Percentiles rank a stretch among this genome's conserved stretches.
phyloP scores from a whole-genome alignment of 768 basidiomycete genomes.

The Tricholoma flavovirens region DNA sequence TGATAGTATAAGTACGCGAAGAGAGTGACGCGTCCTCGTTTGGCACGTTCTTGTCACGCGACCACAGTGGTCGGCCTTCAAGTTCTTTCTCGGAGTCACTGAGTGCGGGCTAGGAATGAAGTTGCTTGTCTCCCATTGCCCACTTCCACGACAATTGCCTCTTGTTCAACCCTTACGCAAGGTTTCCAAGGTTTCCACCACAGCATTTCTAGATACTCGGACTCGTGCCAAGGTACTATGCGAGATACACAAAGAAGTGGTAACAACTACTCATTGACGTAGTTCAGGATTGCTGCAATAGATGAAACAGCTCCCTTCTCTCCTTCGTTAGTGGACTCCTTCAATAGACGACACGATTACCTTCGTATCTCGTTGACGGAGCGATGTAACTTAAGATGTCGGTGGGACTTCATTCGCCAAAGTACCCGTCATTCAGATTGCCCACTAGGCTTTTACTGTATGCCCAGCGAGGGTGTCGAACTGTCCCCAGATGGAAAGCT shows the following conservation, averaged over 20 bases:
- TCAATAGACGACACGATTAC: slow-evolving; percentile 70
- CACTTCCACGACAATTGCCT: not conserved
- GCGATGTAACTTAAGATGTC: slow-evolving; percentile 83
- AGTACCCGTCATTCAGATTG: slow-evolving; percentile 3
- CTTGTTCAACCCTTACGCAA: not conserved
- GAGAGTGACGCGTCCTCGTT: slow-evolving; percentile 46
- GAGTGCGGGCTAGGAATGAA: not conserved
- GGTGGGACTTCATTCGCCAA: slow-evolving; percentile 2
- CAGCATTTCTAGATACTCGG: slow-evolving; percentile 13
- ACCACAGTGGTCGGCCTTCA: slow-evolving; percentile 11
- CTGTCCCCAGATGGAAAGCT: slow-evolving; percentile 65
- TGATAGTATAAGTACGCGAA: slow-evolving; percentile 29
- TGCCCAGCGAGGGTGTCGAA: slow-evolving; percentile 77
- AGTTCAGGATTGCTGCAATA: slow-evolving; percentile 54
- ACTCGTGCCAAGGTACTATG: slow-evolving; percentile 13
- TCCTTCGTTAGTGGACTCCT: slow-evolving; percentile 58
- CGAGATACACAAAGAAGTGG: not conserved
- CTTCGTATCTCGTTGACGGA: slow-evolving; percentile 87
- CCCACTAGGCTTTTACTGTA: slow-evolving; percentile 80
- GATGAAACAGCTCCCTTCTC: slow-evolving; percentile 46
- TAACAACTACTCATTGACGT: not conserved
- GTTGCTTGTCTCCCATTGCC: not conserved
- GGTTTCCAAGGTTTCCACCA: not conserved
- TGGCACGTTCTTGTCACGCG: slow-evolving; percentile 28
- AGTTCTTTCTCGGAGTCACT: too few species aligned